phyloP scores from a whole-genome alignment of 2,329 filamentous ascomycete species.

The Aspergillus versicolor region DNA sequence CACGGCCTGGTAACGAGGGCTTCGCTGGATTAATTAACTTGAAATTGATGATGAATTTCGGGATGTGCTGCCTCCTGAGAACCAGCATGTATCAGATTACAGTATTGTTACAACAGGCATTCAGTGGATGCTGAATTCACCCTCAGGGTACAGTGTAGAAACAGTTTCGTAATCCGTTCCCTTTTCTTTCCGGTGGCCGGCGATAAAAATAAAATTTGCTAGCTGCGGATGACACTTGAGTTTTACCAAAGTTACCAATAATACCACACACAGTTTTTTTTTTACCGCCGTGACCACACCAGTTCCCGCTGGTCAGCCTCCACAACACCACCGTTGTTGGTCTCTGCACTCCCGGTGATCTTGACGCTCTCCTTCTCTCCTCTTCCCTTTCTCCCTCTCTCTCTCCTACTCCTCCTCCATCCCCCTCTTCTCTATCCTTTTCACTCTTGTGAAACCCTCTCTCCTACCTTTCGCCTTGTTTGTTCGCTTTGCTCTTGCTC shows the following conservation, averaged over 20 bases:
- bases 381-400: slow-evolving; percentile 9
- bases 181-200: slow-evolving; percentile 6
- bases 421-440: slow-evolving; percentile 35
- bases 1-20: too few relatives aligned
- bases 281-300: neutral
- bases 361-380: slow-evolving; percentile 6
- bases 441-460: slow-evolving; percentile 35
- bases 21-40: too few relatives aligned
- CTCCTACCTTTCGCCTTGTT: slow-evolving; percentile 30
- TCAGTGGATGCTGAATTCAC: too few relatives aligned
- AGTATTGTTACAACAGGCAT: too few relatives aligned
- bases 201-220: slow-evolving; percentile 6
- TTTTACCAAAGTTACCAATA: slow-evolving; percentile 3
- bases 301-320: neutral
- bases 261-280: neutral
- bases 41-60: too few relatives aligned
- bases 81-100: too few relatives aligned
- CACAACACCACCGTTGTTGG: neutral
- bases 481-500: slow-evolving; percentile 15
- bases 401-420: slow-evolving; percentile 5
- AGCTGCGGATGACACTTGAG: neutral
- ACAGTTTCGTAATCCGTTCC: neutral
- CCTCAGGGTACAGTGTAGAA: neutral
- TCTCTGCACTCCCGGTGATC: slow-evolving; percentile 1
- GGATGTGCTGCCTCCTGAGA: too few relatives aligned